Percentiles rank a stretch among this genome's conserved stretches.
phyloP scores from a whole-genome alignment of 805 yeast species.

The Saccharomycopsis sp. region DNA sequence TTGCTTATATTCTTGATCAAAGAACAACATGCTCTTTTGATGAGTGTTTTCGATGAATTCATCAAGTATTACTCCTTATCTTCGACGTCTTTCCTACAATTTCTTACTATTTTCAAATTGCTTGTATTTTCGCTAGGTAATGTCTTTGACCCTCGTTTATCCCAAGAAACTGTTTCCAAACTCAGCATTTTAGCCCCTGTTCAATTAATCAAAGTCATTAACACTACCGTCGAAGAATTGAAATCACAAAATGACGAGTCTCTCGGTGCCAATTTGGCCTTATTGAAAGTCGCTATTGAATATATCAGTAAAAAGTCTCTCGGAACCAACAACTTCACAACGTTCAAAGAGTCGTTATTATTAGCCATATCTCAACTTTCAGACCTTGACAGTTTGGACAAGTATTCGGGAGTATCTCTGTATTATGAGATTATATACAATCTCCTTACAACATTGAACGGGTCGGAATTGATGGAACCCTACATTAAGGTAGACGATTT shows the following conservation, averaged over 20 bases:
- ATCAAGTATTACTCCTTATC: not conserved
- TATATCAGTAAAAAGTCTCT: not conserved
- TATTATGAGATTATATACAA: conserved; percentile 2
- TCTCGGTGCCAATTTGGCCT: not conserved
- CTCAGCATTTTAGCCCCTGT: not conserved
- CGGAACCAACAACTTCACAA: not conserved
- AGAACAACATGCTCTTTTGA: not conserved
- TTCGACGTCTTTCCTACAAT: not conserved
- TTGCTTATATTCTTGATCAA: not conserved
- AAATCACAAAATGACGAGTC: not conserved
- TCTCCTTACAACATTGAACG: conserved; percentile 1
- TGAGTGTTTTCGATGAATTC: not conserved
- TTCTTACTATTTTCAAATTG: not conserved
- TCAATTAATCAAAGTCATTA: not conserved
- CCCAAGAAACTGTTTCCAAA: not conserved
- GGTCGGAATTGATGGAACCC: not conserved
- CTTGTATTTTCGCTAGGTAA: not conserved
- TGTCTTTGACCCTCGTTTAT: not conserved
- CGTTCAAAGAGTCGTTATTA: not conserved
- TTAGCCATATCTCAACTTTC: not conserved
- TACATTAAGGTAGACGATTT: not conserved
- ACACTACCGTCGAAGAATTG: not conserved
- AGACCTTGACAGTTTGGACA: not conserved
- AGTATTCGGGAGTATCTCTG: not conserved
- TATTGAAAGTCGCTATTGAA: not conserved